A percentile compares a stretch with the other conserved stretches of the same genome.
phyloP scores from a whole-genome alignment of 495 filamentous ascomycete species.

The Penicillium cataractarum region DNA sequence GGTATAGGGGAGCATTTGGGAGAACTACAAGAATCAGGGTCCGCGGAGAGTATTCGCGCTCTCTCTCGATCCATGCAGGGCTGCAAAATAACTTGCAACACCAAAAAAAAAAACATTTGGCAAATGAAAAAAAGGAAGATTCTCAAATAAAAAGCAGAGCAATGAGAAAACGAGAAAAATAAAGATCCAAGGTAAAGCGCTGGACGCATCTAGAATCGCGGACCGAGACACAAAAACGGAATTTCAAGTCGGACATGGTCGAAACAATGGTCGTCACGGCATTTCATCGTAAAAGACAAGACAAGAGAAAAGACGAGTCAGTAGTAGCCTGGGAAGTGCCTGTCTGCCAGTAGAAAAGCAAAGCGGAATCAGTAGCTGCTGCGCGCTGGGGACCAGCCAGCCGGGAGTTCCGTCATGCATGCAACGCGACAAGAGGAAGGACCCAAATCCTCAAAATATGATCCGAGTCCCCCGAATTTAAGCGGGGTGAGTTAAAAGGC shows the following conservation, averaged over 20 bases:
- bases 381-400: no score
- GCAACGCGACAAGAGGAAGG: conserved; percentile 8
- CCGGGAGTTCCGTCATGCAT: conserved; percentile 6
- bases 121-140: conserved; percentile 1
- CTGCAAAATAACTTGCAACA: background rate
- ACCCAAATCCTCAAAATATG: background rate
- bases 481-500: background rate
- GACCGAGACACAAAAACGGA: conserved; percentile 15
- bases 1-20: background rate
- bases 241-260: conserved; percentile 18
- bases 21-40: background rate
- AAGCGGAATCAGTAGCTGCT: background rate
- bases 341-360: no score
- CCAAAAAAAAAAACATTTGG: background rate
- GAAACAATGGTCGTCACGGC: conserved; percentile 37
- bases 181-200: conserved; percentile 17
- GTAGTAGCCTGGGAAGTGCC: background rate
- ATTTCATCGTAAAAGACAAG: conserved; percentile 41
- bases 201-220: conserved; percentile 31
- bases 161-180: conserved; percentile 1
- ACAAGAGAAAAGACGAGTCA: conserved; percentile 5
- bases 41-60: background rate
- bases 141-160: background rate
- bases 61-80: background rate
- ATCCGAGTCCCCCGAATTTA: background rate